A percentile compares a stretch with the other conserved stretches of the same genome.
Evolutionary conservation across 257 asterid genomes (phyloP).

Genomic region (Nicotiana undulata): DNA sequence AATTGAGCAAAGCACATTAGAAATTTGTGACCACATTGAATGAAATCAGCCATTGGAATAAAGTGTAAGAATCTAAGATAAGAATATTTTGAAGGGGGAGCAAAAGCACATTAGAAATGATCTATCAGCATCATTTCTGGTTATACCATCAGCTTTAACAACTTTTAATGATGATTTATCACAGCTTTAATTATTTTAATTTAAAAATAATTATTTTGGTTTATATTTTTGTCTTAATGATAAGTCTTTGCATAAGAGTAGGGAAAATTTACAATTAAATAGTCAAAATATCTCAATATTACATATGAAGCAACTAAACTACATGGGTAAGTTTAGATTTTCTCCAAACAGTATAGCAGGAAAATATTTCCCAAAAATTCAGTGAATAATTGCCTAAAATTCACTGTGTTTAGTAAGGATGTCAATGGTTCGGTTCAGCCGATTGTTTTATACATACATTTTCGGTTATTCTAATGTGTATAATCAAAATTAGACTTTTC

Average conservation of each 20-base stretch:
- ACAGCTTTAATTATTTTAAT: too few relatives aligned
- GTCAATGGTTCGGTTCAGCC: too few relatives aligned
- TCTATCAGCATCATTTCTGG: background rate
- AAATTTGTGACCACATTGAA: background rate
- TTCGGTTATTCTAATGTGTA: too few relatives aligned
- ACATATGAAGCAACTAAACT: background rate
- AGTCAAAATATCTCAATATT: background rate
- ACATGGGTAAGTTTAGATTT: background rate
- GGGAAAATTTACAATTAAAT: background rate
- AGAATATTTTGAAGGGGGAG: background rate
- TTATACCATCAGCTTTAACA: background rate
- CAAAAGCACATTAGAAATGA: background rate
- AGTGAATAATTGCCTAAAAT: background rate
- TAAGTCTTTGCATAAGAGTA: background rate
- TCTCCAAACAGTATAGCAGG: background rate
- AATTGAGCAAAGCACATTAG: background rate
- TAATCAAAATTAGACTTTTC: too few relatives aligned
- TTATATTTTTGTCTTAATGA: background rate
- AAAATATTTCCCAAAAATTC: too few relatives aligned
- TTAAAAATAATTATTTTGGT: background rate
- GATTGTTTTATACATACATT: too few relatives aligned
- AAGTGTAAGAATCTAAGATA: background rate
- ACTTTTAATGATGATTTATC: background rate
- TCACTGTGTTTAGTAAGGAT: background rate
- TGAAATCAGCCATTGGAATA: background rate